These are phyloP conservation scores for Mallotus japonicus DNA, from an alignment of 441 rosid genomes.

Conservation along the genomic window DNA sequence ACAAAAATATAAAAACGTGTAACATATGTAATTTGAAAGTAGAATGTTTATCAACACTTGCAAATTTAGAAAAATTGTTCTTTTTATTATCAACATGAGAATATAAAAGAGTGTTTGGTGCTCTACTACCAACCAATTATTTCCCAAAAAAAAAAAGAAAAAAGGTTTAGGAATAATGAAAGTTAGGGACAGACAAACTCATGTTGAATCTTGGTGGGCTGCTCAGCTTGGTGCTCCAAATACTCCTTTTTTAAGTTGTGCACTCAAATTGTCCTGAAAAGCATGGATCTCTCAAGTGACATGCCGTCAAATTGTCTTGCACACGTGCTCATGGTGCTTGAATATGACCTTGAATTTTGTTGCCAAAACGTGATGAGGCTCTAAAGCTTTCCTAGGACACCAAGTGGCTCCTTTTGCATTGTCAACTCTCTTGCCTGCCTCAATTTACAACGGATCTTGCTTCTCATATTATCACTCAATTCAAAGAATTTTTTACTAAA, in stretches of 20 bases:
- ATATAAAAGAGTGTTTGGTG: slow-evolving; percentile 33
- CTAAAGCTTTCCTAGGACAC: slow-evolving; percentile 12
- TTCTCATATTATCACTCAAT: no score
- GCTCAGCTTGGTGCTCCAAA: slow-evolving; percentile 24
- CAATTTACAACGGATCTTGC: no score
- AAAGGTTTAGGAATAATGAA: not conserved
- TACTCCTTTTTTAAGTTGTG: not conserved
- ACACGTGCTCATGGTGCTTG: slow-evolving; percentile 31
- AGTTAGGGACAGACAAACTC: slow-evolving; percentile 7
- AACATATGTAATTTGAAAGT: no score
- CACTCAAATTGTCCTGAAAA: slow-evolving; percentile 33
- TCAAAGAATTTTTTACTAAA: no score
- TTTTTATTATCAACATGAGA: no score
- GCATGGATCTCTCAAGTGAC: slow-evolving; percentile 27
- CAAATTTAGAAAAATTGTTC: no score
- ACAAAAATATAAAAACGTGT: no score
- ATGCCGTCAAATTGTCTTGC: slow-evolving; percentile 45
- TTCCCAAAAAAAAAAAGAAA: slow-evolving; percentile 1
- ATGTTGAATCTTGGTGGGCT: slow-evolving; percentile 2
- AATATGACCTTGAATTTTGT: not conserved
- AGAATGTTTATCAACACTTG: no score
- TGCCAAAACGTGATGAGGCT: slow-evolving; percentile 10
- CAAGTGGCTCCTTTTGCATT: slow-evolving; percentile 9
- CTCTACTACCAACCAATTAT: slow-evolving; percentile 18
- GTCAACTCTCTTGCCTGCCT: no score